phyloP scores from a whole-genome alignment of 2,329 filamentous ascomycete genomes.

The Cercospora sp. region DNA sequence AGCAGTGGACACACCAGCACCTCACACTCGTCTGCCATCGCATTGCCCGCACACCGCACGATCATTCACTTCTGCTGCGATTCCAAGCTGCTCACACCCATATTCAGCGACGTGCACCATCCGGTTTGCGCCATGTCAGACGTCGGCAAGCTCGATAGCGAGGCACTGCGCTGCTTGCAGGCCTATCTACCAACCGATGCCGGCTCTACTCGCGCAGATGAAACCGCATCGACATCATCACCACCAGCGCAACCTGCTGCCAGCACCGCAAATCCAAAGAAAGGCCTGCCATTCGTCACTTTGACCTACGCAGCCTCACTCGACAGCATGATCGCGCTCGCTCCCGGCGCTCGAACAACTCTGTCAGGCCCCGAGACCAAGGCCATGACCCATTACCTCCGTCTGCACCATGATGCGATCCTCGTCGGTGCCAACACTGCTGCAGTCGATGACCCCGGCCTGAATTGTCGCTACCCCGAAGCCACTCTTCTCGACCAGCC shows the following conservation, averaged over 20 bases:
- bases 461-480: constrained; percentile 74
- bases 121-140: constrained; percentile 24
- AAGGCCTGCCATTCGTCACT: constrained; percentile 60
- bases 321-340: constrained; percentile 74
- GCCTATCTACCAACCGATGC: constrained; percentile 48
- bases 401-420: constrained; percentile 79
- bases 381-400: constrained; percentile 89
- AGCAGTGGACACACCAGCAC: not conserved
- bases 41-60: not conserved
- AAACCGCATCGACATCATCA: constrained; percentile 3
- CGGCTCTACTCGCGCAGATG: constrained; percentile 3
- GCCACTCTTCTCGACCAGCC: constrained; percentile 63
- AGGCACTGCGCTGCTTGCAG: constrained; percentile 49
- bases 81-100: not conserved
- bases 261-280: not conserved
- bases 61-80: not conserved
- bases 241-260: not conserved
- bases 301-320: constrained; percentile 90
- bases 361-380: constrained; percentile 83
- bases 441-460: constrained; percentile 76
- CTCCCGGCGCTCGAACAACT: constrained; percentile 72
- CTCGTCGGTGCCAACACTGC: constrained; percentile 83
- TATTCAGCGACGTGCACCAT: not conserved
- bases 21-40: not conserved
- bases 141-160: constrained; percentile 36